These are phyloP conservation scores for Aureobasidium sp. DNA, from an alignment of 2,329 filamentous ascomycete species.

Conservation along the genomic window DNA sequence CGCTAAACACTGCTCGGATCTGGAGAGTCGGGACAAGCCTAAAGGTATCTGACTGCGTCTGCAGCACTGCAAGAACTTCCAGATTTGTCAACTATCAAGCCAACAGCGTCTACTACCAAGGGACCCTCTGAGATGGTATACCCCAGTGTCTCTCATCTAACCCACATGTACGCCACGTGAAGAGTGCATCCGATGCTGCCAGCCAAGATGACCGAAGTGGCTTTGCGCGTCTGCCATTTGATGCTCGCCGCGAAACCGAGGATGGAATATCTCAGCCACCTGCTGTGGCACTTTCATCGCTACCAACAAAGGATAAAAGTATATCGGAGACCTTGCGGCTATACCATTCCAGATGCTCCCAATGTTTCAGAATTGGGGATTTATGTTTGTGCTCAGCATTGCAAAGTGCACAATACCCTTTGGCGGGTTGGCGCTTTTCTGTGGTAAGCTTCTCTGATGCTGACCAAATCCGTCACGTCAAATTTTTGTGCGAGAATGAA, in stretches of 20 bases:
- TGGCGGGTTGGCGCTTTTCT: background rate
- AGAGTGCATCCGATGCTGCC: background rate
- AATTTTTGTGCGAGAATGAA: background rate
- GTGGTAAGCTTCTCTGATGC: background rate
- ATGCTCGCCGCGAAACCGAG: background rate
- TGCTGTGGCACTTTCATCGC: slow-evolving; percentile 3
- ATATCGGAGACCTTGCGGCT: background rate
- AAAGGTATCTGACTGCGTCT: background rate
- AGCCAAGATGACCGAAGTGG: background rate
- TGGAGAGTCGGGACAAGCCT: background rate
- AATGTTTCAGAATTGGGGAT: background rate
- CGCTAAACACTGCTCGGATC: background rate
- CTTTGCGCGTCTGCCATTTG: background rate
- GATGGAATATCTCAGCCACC: background rate
- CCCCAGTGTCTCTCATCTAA: slow-evolving; percentile 6
- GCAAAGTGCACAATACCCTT: background rate
- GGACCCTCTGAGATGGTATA: background rate
- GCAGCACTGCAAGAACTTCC: background rate
- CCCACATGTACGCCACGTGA: background rate
- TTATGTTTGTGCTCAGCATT: background rate
- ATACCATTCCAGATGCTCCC: background rate
- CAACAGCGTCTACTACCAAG: background rate
- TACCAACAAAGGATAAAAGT: background rate
- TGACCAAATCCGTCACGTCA: background rate
- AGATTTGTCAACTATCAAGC: slow-evolving; percentile 6